Percentiles rank a stretch among this genome's conserved stretches.
These are phyloP conservation scores for Botrytis paeoniae DNA, from an alignment of 2,329 filamentous ascomycete species.

Conservation along the genomic window DNA sequence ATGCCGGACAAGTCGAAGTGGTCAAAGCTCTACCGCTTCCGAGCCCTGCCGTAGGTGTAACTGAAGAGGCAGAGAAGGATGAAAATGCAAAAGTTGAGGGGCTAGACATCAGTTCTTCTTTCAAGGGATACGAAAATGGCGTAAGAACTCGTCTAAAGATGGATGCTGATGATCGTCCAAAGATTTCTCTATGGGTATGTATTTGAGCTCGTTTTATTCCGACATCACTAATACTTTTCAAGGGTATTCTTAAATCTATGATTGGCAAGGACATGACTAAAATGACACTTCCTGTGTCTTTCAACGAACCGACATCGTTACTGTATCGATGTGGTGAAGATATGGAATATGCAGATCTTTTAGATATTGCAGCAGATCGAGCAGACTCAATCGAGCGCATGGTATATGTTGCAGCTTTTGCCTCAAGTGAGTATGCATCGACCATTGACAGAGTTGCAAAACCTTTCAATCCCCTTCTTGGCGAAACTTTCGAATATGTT, in stretches of 20 bases:
- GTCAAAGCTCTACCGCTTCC: conserved; percentile 58
- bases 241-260: conserved; percentile 98
- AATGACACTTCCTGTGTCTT: conserved; percentile 97
- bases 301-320: conserved; percentile 96
- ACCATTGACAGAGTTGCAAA: conserved; percentile 97
- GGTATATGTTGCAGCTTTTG: conserved; percentile 93
- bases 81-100: conserved; percentile 45
- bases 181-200: conserved; percentile 92
- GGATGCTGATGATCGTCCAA: conserved; percentile 88
- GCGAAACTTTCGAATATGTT: conserved; percentile 95
- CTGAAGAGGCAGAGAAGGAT: conserved; percentile 42
- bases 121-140: conserved; percentile 88
- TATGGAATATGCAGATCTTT: conserved; percentile 93
- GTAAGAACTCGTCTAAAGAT: conserved; percentile 76
- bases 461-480: conserved; percentile 93
- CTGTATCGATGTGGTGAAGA: conserved; percentile 94
- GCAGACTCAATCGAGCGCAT: conserved; percentile 85
- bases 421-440: conserved; percentile 93
- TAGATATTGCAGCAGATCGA: conserved; percentile 84
- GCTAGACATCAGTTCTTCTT: conserved; percentile 71
- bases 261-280: conserved; percentile 99
- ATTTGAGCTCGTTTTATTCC: neutral
- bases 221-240: conserved; percentile 30
- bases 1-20: conserved; percentile 85
- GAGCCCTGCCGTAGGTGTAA: conserved; percentile 34